Conservation (phyloP, 2,329 filamentous ascomycete species). For the Cercospora zeae-maydis region DNA sequence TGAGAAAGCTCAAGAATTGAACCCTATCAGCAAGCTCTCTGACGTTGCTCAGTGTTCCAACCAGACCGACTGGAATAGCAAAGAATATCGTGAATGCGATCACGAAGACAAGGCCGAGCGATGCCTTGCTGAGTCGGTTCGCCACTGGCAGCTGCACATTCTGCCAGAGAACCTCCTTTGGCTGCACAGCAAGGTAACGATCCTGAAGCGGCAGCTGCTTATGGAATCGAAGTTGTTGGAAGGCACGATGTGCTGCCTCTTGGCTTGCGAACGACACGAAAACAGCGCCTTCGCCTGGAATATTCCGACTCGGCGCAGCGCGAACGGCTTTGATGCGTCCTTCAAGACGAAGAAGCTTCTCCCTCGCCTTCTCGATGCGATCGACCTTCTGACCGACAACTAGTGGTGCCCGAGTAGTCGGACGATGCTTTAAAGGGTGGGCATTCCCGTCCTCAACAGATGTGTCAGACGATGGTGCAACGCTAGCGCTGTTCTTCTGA, state of each 20-base stretch:
- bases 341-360: slow-evolving; percentile 67
- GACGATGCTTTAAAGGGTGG: slow-evolving; percentile 43
- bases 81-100: slow-evolving; percentile 38
- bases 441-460: slow-evolving; percentile 23
- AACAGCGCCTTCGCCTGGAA: slow-evolving; percentile 64
- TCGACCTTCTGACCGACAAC: slow-evolving; percentile 82
- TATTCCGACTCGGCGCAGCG: slow-evolving; percentile 51
- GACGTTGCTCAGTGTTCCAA: slow-evolving; percentile 36
- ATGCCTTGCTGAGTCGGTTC: slow-evolving; percentile 32
- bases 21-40: slow-evolving; percentile 33
- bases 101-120: slow-evolving; percentile 33
- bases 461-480: not conserved
- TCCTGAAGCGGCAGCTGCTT: slow-evolving; percentile 38
- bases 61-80: slow-evolving; percentile 35
- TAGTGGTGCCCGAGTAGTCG: slow-evolving; percentile 66
- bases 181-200: slow-evolving; percentile 44
- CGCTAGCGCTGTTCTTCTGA: slow-evolving; percentile 7
- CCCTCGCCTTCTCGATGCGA: slow-evolving; percentile 81
- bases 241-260: slow-evolving; percentile 77
- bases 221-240: slow-evolving; percentile 51
- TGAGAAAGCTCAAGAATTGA: slow-evolving; percentile 33
- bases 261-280: slow-evolving; percentile 87
- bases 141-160: slow-evolving; percentile 41
- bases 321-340: slow-evolving; percentile 66
- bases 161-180: slow-evolving; percentile 48